Evolutionary conservation across 2,329 filamentous ascomycete genomes (phyloP), one percentile per base, ranked within the genome.

Genomic region (Exserohilum rostratum): DNA sequence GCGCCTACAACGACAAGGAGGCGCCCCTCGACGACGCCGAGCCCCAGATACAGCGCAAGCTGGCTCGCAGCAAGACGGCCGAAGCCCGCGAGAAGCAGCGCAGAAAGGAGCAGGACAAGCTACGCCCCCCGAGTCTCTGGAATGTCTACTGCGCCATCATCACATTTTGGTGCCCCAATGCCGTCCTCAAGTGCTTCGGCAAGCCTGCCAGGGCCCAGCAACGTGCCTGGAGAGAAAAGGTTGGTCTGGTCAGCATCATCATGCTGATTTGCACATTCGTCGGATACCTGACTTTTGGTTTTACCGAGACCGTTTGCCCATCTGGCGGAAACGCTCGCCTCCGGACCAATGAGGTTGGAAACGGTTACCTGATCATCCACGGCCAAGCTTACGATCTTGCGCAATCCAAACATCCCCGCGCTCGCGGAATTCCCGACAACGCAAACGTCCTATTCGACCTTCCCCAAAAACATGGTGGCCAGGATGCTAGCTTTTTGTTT

Each of bases 211-310:
- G 90, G 75, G 91, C 89, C 13, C 91, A 98, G 75, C 89, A 92
- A 71, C 85, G 91, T 68, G 95, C 95, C 2, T 99, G 95, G 95
- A 86, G 95, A 63, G 95, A 99, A 74, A 99, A 99, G 83, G 96
- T 99, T 82, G 95, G 95, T 2, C 79, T 99, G 54, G 90, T 97
- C 78, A 96, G 93, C 77, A 87, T 99, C 71, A 99, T 99, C 72
- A 72, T 96, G 29, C 72, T 89, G 56, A 93, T 98, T 71, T 96
- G 93, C 81, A 84, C 86, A 9, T 87, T 93, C 70, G 93, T 99
- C 43, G 95, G 95, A 70, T 99, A 93, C 78, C 80, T 99, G 49
- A 99, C 95, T 0, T 99, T 99, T 69, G 95, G 95, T 39, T 99
- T 99, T 77, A 98, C 91, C 3, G 85, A 90, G 57, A 87, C 87